Evolutionary conservation across 2,329 filamentous ascomycete species (phyloP), one percentile per base, ranked within the genome.

Genomic region (Hymenoscyphus linearis): DNA sequence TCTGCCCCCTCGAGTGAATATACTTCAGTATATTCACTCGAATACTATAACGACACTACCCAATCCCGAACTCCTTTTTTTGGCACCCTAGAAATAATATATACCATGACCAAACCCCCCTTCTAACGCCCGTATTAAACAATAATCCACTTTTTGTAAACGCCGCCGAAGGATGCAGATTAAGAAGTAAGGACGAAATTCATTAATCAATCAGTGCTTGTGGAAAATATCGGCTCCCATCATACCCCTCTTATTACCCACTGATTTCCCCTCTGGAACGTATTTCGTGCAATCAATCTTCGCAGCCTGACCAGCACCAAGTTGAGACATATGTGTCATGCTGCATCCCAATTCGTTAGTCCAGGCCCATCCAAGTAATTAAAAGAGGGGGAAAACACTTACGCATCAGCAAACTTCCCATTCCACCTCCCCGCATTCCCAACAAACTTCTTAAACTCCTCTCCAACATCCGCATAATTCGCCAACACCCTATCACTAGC

Each of bases 401-500:
- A 57, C 1, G 73, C 72, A 59, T 67, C 66, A 3, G 69, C 67
- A 63, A 73, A 74, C 52, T 70, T 68, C 18, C 68, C 68, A 37
- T 62, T 72, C 74, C 73, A 76, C 61, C 72, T 71, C 10, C 68
- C 72, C 56, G 70, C 68, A 53, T 71, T 70, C 22, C 67, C 66
- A 0, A 75, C 71, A 34, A 76, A 75, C 6, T 68, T 70, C 59
- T 67, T 66, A 62, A 76, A 75, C 60, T 72, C 69, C 55, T 72
- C 70, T 0, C 74, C 74, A 0, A 74, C 88, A 5, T 96, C 76
- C 72, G 96, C 89, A 74, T 98, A 93, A 1, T 87, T 92, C 73
- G 96, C 95, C 54, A 98, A 77, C 69, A 97, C 93, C 80, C 96
- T 86, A 71, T 96, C 90, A 0, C 91, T 91, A 61, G 91, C 90